These are phyloP conservation scores for Bryoerythrophyllum caledonicum DNA, from an alignment of 225 moss, liverwort and hornwort genomes.

Conservation along the genomic window DNA sequence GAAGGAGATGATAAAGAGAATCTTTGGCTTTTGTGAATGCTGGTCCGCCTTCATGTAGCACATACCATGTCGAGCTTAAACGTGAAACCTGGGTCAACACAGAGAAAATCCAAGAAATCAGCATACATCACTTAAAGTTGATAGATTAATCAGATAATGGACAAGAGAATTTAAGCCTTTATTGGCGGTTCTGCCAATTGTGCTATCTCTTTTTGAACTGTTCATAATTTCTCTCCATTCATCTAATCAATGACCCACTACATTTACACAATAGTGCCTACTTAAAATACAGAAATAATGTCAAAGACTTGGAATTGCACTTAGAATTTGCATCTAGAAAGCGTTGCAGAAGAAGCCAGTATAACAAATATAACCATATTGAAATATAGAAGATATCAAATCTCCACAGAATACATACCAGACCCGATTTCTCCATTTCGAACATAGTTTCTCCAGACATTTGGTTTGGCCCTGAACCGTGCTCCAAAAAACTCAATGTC, in stretches of 20 bases:
- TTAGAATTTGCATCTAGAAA: too few relatives aligned
- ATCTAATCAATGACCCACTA: too few relatives aligned
- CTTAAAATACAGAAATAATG: too few relatives aligned
- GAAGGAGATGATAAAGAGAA: constrained; percentile 38
- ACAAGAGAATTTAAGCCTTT: background rate
- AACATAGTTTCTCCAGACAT: constrained; percentile 76
- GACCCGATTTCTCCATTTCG: constrained; percentile 68
- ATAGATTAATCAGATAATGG: background rate
- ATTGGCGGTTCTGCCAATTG: too few relatives aligned
- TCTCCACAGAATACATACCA: constrained; percentile 40
- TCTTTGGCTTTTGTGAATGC: constrained; percentile 48
- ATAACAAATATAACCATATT: background rate
- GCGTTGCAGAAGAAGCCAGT: too few relatives aligned
- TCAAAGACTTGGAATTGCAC: too few relatives aligned
- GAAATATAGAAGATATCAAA: background rate
- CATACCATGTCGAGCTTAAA: constrained; percentile 66
- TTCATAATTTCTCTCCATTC: too few relatives aligned
- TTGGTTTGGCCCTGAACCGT: constrained; percentile 28
- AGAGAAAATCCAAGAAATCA: constrained; percentile 5
- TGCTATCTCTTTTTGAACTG: too few relatives aligned
- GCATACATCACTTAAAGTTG: background rate
- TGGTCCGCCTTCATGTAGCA: constrained; percentile 38
- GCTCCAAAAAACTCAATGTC: constrained; percentile 55
- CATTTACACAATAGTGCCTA: too few relatives aligned
- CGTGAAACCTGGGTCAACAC: constrained; percentile 49